Evolutionary conservation across 495 filamentous ascomycete species (phyloP).

Genomic region (Tuber microsphaerosporum): DNA sequence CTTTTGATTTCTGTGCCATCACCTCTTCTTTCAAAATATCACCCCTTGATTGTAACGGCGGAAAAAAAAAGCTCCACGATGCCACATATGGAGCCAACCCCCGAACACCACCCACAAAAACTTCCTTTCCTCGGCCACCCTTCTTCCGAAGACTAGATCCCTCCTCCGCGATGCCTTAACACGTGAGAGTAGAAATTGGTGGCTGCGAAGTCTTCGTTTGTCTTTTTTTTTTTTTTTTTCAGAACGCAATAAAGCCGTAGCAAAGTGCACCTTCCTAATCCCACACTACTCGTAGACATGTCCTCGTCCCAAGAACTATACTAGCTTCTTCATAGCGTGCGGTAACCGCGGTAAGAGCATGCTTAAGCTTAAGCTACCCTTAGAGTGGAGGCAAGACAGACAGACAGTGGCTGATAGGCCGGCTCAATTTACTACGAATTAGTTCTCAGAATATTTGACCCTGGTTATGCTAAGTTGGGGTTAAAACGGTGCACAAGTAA

Average conservation of each 20-base stretch:
- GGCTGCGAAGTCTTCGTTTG: neutral
- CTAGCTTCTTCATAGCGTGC: neutral
- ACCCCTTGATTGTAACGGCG: neutral
- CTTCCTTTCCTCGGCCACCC: neutral
- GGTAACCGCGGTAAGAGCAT: neutral
- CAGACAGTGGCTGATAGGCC: neutral
- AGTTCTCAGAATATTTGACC: neutral
- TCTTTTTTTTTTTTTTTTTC: neutral
- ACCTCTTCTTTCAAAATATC: neutral
- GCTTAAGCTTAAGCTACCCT: neutral
- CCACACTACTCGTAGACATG: neutral
- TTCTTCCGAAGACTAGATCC: neutral
- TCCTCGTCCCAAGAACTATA: neutral
- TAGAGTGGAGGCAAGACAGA: neutral
- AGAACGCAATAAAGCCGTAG: neutral
- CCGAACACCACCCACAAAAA: neutral
- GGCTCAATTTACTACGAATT: neutral
- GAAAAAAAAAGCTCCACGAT: neutral
- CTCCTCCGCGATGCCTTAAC: neutral
- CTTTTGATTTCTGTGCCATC: neutral
- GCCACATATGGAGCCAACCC: neutral
- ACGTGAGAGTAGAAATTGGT: neutral
- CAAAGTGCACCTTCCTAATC: neutral
- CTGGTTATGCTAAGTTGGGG: neutral
- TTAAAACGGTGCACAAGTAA: too few species aligned